A percentile compares a stretch with the other conserved stretches of the same genome.
Evolutionary conservation across 352 stramenopile genomes (phyloP).

Genomic region (Globisporangium lucens): DNA sequence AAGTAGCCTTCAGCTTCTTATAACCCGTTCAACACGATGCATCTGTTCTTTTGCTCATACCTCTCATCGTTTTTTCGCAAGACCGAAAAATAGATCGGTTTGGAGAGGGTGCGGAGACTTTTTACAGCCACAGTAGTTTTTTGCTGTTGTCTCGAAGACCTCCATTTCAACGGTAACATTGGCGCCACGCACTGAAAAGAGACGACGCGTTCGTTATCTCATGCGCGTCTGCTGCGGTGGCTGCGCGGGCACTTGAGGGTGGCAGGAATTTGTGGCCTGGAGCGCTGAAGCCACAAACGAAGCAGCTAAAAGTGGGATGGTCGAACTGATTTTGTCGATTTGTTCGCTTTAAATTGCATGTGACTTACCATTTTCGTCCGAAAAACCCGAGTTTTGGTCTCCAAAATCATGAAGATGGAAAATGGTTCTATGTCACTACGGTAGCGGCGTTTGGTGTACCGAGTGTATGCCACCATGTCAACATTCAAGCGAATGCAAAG

Average conservation of each 20-base stretch:
- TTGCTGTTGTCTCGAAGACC: no score
- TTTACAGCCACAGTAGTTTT: no score
- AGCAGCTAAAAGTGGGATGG: background rate
- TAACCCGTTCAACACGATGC: no score
- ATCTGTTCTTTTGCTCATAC: no score
- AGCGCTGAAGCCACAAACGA: conserved; percentile 7
- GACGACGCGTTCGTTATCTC: background rate
- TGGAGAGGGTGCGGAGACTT: no score
- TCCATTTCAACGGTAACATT: background rate
- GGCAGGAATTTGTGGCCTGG: background rate
- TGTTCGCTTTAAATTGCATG: background rate
- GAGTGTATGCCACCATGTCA: background rate
- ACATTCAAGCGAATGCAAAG: background rate
- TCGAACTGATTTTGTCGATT: background rate
- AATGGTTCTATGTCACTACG: no score
- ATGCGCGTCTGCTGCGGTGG: background rate
- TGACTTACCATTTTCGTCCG: background rate
- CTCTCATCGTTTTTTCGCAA: no score
- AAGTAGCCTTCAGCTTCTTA: no score
- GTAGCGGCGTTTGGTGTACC: no score
- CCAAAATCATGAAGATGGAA: no score
- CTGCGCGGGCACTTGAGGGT: conserved; percentile 2
- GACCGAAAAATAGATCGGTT: no score
- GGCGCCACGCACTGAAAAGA: background rate
- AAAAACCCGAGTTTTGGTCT: background rate